These are phyloP conservation scores for Tilletiaria anomala DNA, from an alignment of 1,284 basidiomycete species.

Conservation along the genomic window DNA sequence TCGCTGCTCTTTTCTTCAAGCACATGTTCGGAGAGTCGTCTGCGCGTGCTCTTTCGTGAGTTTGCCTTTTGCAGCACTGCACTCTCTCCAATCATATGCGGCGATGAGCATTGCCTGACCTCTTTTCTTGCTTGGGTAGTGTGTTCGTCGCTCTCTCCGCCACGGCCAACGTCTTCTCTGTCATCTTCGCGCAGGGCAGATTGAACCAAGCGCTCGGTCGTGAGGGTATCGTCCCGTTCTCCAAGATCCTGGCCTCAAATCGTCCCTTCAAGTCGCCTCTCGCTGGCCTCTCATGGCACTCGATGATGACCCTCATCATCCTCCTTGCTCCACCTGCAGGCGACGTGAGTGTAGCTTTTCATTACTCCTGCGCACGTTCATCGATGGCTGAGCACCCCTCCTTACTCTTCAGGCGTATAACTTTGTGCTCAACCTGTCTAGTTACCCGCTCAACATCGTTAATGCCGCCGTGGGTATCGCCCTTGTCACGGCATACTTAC, in stretches of 20 bases:
- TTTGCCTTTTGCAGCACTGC: no score
- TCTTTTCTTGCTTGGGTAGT: no score
- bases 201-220: slow-evolving; percentile 50
- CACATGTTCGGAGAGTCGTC: slow-evolving; percentile 48
- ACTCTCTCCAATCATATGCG: no score
- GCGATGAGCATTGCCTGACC: no score
- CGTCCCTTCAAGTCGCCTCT: slow-evolving; percentile 45
- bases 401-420: slow-evolving; percentile 3
- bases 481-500: slow-evolving; percentile 42
- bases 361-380: neutral
- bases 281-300: slow-evolving; percentile 43
- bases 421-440: slow-evolving; percentile 4
- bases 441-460: slow-evolving; percentile 21
- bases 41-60: slow-evolving; percentile 45
- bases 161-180: slow-evolving; percentile 42
- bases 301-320: slow-evolving; percentile 44
- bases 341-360: slow-evolving; percentile 47
- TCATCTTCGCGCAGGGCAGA: slow-evolving; percentile 44
- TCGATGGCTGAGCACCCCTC: neutral
- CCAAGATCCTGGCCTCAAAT: slow-evolving; percentile 44
- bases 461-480: slow-evolving; percentile 50
- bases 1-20: slow-evolving; percentile 48
- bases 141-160: slow-evolving; percentile 48
- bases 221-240: slow-evolving; percentile 47
- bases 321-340: slow-evolving; percentile 48